Base-by-base conservation (phyloP, 306 rosid genomes). In the Clitoria ternatea region DNA sequence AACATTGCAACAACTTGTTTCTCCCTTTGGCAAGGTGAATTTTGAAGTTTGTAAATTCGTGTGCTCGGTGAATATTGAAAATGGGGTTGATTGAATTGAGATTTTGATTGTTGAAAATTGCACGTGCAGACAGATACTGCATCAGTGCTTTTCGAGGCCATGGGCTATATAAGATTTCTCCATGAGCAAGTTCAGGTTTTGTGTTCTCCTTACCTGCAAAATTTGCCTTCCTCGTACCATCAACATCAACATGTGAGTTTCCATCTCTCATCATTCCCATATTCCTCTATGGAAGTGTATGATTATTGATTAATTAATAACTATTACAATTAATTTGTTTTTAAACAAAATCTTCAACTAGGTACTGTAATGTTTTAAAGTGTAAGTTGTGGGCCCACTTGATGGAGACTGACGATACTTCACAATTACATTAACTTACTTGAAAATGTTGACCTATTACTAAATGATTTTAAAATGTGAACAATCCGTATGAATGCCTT, bases 1-100 rank as follows among this genome's bases (percentile, higher is more conserved):
- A 68, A 84, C 95, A 2, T 71, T 94, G 47, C 98, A 94, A 66
- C 92, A 94, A 39, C 90, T 94, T 11, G 98, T 91, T 66, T 94
- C 98, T 62, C 98, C 98, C 9, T 94, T 90, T 67, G 98, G 98
- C 68, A 90, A 94, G 95, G 98, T 93, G 42, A 57, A 71, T 14
- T 47, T 55, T 6, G 29, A 15, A 61, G 10, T 60, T 23, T 66
- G 54, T 26, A 1, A 56, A 26, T 37, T 73, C 24, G 18, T 39
- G 42, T 37, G 56, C 3, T 43, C 22, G 43, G 4, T 19, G 20
- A 56, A 7, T n/a, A 62, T 66, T 17, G 5, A 27, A 56, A 36
- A 14, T 24, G 43, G 3, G 26, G 43, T 20, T 72, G 35, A 24
- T 17, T 47, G 52, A 62, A 29, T 72, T 72, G n/a, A 47, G 18